Evolutionary conservation across 495 filamentous ascomycete species (phyloP), one percentile per base, ranked within the genome.

Genomic region (Annulohypoxylon moriforme): DNA sequence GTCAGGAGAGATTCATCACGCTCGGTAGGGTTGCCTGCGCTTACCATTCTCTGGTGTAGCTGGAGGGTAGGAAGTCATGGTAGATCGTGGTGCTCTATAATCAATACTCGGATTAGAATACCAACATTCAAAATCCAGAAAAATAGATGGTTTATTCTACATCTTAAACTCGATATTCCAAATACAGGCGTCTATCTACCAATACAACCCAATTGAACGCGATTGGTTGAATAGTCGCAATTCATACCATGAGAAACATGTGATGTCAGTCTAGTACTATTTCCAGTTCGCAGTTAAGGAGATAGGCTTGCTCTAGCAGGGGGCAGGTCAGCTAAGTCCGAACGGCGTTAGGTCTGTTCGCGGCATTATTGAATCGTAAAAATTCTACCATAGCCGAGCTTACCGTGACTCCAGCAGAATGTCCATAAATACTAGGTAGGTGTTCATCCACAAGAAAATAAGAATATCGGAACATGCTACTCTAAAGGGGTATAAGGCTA

Each of bases 401-500:
- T 18, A 50, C 47, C 11, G 47, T 4, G 10, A 27, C 22, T n/a
- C n/a, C n/a, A n/a, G n/a, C n/a, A n/a, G n/a, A n/a, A n/a, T n/a
- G n/a, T n/a, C n/a, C 10, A 29, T 25, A 49, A 49, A 29, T 29
- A 40, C 36, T 38, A 38, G 34, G 13, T 38, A 38, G n/a, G 1
- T 47, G 47, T 4, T 16, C n/a, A 29, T 13, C 24, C 31, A 60
- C 16, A 24, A 31, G 7, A 24, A 31, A 13, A 44, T 16, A 58
- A 40, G 13, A 25, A 18, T 20, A 18, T 10, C 11, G 49, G 22
- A 24, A 7, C 34, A 55, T 55, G 5, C 6, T 58, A 40, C 24
- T 64, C 16, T 59, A 49, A 42, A 58, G 18, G 53, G 56, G 56
- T 73, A 73, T 73, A 68, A 60, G 27, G 42, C 65, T 73, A 73